phyloP scores from a whole-genome alignment of 768 basidiomycete species.

The Phlegmacium glaucopus region DNA sequence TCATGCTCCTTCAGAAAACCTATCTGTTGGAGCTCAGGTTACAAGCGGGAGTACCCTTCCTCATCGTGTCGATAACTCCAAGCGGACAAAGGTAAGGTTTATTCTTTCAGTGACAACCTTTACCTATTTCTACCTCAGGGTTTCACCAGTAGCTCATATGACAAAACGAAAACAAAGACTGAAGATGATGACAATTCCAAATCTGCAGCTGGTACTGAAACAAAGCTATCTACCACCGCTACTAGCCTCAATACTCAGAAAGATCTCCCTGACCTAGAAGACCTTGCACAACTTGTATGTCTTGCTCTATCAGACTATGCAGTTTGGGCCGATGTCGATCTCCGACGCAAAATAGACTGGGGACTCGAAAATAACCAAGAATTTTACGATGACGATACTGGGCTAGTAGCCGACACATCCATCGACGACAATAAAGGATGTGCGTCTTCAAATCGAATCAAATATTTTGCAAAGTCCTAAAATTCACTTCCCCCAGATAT shows the following conservation, averaged over 20 bases:
- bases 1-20: background rate
- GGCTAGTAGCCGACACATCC: slow-evolving; percentile 5
- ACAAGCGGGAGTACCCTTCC: slow-evolving; percentile 9
- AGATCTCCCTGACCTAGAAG: slow-evolving; percentile 26
- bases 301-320: slow-evolving; percentile 71
- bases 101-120: background rate
- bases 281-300: slow-evolving; percentile 46
- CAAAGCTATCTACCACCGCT: background rate
- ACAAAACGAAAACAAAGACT: background rate
- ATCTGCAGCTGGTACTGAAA: background rate
- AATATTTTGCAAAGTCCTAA: background rate
- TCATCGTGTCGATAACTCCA: background rate
- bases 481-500: slow-evolving; percentile 41
- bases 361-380: slow-evolving; percentile 16
- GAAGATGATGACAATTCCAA: background rate
- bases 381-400: background rate
- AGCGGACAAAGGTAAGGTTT: slow-evolving; percentile 8
- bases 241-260: background rate
- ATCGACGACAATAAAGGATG: slow-evolving; percentile 9
- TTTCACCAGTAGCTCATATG: background rate
- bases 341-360: slow-evolving; percentile 45
- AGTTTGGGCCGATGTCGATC: slow-evolving; percentile 59
- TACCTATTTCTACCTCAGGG: background rate
- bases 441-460: background rate
- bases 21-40: slow-evolving; percentile 5